Conservation (phyloP, 2,329 filamentous ascomycete genomes). For the Xylaria sp. region DNA sequence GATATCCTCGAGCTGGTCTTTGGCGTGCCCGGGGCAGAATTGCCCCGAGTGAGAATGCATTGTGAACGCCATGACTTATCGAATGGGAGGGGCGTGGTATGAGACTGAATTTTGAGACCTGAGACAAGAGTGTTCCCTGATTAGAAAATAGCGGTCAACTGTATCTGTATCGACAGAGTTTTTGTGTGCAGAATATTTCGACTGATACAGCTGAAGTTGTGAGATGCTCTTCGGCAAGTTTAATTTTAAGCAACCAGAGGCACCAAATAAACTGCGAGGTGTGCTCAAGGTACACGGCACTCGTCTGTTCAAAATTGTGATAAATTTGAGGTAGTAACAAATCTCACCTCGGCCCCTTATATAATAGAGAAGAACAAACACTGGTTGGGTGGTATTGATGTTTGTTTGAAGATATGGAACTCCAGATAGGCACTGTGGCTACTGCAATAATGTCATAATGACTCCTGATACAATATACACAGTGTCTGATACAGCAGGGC, state of each 20-base stretch:
- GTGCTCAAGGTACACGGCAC: no score
- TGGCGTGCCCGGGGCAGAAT: slow-evolving; percentile 92
- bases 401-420: slow-evolving; percentile 2
- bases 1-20: slow-evolving; percentile 84
- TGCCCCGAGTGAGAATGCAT: slow-evolving; percentile 98
- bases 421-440: neutral
- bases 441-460: neutral
- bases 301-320: no score
- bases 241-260: neutral
- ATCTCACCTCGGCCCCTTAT: neutral
- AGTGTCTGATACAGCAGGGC: neutral
- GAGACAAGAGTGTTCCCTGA: neutral
- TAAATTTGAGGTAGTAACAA: neutral
- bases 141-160: no score
- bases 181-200: neutral
- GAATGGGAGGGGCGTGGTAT: neutral
- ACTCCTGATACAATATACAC: neutral
- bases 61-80: slow-evolving; percentile 84
- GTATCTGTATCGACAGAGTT: neutral
- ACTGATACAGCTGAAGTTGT: neutral
- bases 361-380: neutral
- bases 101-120: neutral
- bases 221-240: neutral
- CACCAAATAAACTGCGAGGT: neutral
- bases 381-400: neutral